A percentile compares a stretch with the other conserved stretches of the same genome.
phyloP scores from a whole-genome alignment of 768 basidiomycete genomes.

The Lactarius hatsudake region DNA sequence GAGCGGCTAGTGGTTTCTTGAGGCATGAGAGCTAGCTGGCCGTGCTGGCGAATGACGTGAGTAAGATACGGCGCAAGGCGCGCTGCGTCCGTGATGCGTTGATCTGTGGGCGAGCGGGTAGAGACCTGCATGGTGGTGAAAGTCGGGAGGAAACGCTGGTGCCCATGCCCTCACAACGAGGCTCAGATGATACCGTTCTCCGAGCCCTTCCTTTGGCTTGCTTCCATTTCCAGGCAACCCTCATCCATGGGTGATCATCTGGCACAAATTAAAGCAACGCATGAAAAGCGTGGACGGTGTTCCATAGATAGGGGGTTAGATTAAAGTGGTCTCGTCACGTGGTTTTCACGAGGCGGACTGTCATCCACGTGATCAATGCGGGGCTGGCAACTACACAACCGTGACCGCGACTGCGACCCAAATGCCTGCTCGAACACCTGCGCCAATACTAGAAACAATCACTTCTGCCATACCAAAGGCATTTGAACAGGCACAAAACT shows the following conservation, averaged over 20 bases:
- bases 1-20: constrained; percentile 51
- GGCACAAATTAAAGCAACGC: constrained; percentile 11
- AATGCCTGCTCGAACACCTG: constrained; percentile 32
- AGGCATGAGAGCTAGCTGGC: constrained; percentile 47
- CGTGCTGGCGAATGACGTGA: constrained; percentile 53
- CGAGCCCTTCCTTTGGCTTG: constrained; percentile 12
- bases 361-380: neutral
- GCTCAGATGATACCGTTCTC: constrained; percentile 17
- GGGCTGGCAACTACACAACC: neutral
- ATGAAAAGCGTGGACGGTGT: neutral
- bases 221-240: constrained; percentile 22
- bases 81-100: constrained; percentile 31
- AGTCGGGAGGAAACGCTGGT: constrained; percentile 26
- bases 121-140: constrained; percentile 27
- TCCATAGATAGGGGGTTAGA: neutral
- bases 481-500: constrained; percentile 75
- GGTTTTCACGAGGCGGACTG: neutral
- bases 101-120: constrained; percentile 28
- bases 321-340: neutral
- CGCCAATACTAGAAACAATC: constrained; percentile 33
- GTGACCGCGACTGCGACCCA: neutral
- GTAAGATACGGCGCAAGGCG: constrained; percentile 54
- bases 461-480: constrained; percentile 52
- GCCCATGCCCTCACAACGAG: constrained; percentile 29
- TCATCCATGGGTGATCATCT: constrained; percentile 13